These are phyloP conservation scores for Cucurbita ficifolia DNA, from an alignment of 306 rosid species.

Conservation along the genomic window DNA sequence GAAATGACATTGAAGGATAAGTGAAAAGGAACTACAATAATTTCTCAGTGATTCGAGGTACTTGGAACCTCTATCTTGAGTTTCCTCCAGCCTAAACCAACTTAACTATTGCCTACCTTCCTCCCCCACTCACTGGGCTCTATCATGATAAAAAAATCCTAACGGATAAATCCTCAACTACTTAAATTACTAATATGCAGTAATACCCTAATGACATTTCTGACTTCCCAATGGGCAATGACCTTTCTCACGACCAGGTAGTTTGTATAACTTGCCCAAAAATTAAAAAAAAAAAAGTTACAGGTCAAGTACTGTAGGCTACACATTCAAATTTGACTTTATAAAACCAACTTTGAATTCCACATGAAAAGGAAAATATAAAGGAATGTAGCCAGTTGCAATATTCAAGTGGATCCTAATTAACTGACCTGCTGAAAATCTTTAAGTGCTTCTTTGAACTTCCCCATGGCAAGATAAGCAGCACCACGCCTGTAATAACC, in stretches of 20 bases:
- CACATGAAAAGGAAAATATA: background rate
- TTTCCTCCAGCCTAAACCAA: background rate
- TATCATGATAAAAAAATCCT: background rate
- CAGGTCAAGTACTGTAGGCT: background rate
- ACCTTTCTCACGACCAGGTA: background rate
- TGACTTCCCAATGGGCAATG: background rate
- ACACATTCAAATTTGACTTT: background rate
- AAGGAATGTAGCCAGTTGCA: background rate
- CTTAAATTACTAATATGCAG: background rate
- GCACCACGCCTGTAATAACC: constrained; percentile 96
- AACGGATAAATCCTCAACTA: background rate
- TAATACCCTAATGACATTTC: background rate
- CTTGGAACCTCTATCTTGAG: background rate
- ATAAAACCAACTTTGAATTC: background rate
- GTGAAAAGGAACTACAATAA: background rate
- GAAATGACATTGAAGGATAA: background rate
- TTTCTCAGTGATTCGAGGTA: background rate
- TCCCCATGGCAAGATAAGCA: constrained; percentile 84
- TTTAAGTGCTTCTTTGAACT: constrained; percentile 85
- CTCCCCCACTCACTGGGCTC: background rate
- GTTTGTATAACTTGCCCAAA: background rate
- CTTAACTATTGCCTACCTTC: background rate
- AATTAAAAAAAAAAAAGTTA: background rate
- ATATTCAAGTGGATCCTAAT: background rate
- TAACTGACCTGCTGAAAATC: constrained; percentile 83